These are phyloP conservation scores for Mortierella sp. DNA, from an alignment of 371 early-diverging fungal genomes.

Conservation along the genomic window DNA sequence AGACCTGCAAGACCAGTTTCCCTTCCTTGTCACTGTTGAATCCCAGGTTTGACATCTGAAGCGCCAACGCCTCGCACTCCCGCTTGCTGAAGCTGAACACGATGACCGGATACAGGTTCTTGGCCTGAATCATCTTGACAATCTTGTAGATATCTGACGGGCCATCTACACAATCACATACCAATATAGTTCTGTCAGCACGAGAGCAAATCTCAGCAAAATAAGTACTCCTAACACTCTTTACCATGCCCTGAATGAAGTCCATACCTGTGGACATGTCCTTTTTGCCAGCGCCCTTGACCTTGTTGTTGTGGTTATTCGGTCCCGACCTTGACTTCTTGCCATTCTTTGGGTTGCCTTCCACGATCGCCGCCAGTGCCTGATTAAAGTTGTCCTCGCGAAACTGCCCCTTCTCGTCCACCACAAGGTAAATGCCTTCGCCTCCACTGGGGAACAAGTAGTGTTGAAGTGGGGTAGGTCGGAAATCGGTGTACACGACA, in stretches of 20 bases:
- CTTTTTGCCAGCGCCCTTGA: background rate
- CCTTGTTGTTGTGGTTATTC: background rate
- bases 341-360: background rate
- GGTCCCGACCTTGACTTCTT: background rate
- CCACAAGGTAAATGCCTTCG: slow-evolving; percentile 93
- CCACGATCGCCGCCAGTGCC: slow-evolving; percentile 77
- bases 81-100: slow-evolving; percentile 98
- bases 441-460: slow-evolving; percentile 93
- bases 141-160: slow-evolving; percentile 92
- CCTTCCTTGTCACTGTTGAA: slow-evolving; percentile 92
- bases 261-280: slow-evolving; percentile 10
- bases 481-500: slow-evolving; percentile 99
- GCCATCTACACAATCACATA: slow-evolving; percentile 32
- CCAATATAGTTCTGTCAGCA: background rate
- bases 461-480: slow-evolving; percentile 98
- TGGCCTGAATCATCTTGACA: slow-evolving; percentile 91
- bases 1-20: slow-evolving; percentile 89
- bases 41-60: slow-evolving; percentile 91
- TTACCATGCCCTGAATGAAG: background rate
- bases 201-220: background rate
- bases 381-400: slow-evolving; percentile 94
- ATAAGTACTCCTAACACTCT: background rate
- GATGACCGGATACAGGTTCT: slow-evolving; percentile 97
- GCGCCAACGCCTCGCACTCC: slow-evolving; percentile 96
- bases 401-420: slow-evolving; percentile 95